Evolutionary conservation across 2,329 filamentous ascomycete genomes (phyloP).

Genomic region (Botryosphaeria dothidea): DNA sequence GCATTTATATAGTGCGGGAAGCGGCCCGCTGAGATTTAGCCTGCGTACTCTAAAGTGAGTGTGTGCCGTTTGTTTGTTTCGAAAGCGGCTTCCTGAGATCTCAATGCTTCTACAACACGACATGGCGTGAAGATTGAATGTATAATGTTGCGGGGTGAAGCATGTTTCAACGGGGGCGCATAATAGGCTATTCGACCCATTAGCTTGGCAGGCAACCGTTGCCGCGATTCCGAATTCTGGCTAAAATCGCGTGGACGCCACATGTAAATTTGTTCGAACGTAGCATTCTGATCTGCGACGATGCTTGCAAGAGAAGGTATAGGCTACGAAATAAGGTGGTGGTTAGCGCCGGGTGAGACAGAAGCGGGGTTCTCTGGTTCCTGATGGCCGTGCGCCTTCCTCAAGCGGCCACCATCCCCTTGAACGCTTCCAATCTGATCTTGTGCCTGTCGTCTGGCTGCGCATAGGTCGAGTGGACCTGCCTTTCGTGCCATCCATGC

Average conservation of each 20-base stretch:
- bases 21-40: not conserved
- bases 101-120: not conserved
- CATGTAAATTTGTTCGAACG: not conserved
- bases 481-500: no score
- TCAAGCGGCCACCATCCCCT: no score
- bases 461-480: no score
- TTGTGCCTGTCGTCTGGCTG: no score
- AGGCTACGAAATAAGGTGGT: not conserved
- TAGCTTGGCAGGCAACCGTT: not conserved
- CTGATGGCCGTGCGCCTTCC: no score
- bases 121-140: not conserved
- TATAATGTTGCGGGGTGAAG: not conserved
- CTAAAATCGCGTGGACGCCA: not conserved
- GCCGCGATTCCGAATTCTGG: not conserved
- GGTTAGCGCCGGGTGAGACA: not conserved
- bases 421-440: no score
- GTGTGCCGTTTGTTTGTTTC: not conserved
- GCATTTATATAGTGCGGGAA: not conserved
- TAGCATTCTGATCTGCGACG: not conserved
- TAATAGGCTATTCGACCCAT: constrained; percentile 4
- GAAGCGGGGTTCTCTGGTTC: no score
- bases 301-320: not conserved
- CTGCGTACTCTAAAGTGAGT: not conserved
- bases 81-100: not conserved
- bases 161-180: not conserved